Conservation (phyloP, 2,329 filamentous ascomycete genomes). For the Paracoccidioides brasiliensis region DNA sequence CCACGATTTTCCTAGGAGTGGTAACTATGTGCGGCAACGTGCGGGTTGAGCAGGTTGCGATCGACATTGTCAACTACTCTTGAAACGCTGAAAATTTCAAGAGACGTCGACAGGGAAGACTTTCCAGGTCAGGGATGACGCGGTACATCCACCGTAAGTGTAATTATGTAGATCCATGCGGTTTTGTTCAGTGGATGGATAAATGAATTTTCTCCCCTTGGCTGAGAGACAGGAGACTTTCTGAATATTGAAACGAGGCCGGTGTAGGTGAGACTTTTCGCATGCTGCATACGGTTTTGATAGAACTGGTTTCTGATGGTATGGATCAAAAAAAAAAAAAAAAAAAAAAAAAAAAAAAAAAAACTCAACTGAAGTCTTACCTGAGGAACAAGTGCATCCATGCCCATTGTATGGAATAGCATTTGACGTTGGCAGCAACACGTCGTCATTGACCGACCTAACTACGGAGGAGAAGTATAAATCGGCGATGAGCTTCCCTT, state of each 20-base stretch:
- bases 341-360: too few relatives aligned
- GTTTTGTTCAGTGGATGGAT: too few relatives aligned
- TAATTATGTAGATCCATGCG: neutral
- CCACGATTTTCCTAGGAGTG: neutral
- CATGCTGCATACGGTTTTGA: too few relatives aligned
- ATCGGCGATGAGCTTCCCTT: neutral
- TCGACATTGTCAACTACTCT: neutral
- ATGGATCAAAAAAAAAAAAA: too few relatives aligned
- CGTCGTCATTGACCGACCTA: neutral
- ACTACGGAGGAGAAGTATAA: neutral
- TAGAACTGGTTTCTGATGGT: too few relatives aligned
- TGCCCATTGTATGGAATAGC: neutral
- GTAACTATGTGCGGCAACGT: neutral
- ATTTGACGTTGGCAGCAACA: neutral
- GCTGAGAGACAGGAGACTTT: too few relatives aligned
- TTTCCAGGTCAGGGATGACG: neutral
- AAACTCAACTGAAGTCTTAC: too few relatives aligned
- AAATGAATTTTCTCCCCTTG: too few relatives aligned
- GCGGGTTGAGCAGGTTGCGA: neutral
- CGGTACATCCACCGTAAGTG: neutral
- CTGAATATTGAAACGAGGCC: too few relatives aligned
- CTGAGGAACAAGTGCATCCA: too few relatives aligned
- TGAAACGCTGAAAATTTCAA: neutral
- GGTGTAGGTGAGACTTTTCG: too few relatives aligned
- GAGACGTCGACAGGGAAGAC: too few relatives aligned